Evolutionary conservation across 441 rosid genomes (phyloP).

Genomic region (Metrosideros polymorpha): DNA sequence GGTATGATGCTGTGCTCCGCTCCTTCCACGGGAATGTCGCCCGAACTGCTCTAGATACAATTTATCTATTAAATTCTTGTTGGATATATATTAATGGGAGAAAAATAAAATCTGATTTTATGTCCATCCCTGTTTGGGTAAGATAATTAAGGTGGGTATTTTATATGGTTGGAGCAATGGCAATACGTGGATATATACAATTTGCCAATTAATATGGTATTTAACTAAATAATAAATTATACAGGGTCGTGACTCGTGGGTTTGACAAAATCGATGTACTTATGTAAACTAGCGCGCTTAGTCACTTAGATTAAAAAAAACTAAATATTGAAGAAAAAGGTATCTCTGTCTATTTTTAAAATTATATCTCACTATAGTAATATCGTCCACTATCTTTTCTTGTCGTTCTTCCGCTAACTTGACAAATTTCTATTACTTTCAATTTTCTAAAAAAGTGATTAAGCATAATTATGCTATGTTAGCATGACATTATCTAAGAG

Average conservation of each 20-base stretch:
- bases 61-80: neutral
- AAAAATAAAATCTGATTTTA: neutral
- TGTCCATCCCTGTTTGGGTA: neutral
- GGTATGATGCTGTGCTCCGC: neutral
- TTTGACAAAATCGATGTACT: neutral
- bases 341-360: neutral
- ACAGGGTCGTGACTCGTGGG: neutral
- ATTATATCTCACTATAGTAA: neutral
- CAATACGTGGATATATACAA: neutral
- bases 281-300: neutral
- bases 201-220: neutral
- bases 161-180: too few relatives aligned
- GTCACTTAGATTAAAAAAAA: neutral
- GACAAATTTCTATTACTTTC: neutral
- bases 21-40: neutral
- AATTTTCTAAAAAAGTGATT: neutral
- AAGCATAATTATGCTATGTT: neutral
- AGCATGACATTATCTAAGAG: neutral
- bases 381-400: neutral
- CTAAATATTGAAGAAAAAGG: neutral
- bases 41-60: neutral
- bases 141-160: neutral
- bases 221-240: neutral
- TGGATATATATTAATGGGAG: neutral
- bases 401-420: neutral